phyloP scores from a whole-genome alignment of 306 rosid species.

The Pterocarpus santalinus region DNA sequence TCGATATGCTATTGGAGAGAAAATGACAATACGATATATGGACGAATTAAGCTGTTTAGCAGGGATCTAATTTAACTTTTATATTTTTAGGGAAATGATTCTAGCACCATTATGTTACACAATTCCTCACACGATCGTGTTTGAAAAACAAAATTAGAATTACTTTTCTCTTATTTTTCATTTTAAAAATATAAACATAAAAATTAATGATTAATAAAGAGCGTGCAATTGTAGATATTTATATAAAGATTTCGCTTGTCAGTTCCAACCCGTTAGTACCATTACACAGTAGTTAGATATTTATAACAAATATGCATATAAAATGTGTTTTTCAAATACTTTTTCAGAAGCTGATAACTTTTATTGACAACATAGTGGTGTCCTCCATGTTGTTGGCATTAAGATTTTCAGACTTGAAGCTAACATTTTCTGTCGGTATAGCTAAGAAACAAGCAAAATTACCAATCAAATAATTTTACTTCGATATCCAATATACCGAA shows the following conservation, averaged over 20 bases:
- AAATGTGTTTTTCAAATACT: not conserved
- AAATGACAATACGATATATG: slow-evolving; percentile 41
- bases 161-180: not conserved
- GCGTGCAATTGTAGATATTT: not conserved
- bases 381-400: slow-evolving; percentile 26
- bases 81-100: not conserved
- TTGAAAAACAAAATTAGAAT: no score
- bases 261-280: not conserved
- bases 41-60: slow-evolving; percentile 20
- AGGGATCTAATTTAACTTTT: not conserved
- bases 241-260: not conserved
- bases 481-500: no score
- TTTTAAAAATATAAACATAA: no score
- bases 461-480: no score
- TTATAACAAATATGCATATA: slow-evolving; percentile 9
- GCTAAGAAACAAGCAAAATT: slow-evolving; percentile 28
- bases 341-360: not conserved
- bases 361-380: not conserved
- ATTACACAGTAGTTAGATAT: slow-evolving; percentile 32
- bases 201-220: not conserved
- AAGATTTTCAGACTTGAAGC: slow-evolving; percentile 17
- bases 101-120: not conserved
- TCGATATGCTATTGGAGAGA: slow-evolving; percentile 8
- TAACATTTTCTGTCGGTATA: not conserved
- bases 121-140: no score